Conservation (phyloP, 805 yeast genomes). For the Wickerhamomyces chambardii region DNA sequence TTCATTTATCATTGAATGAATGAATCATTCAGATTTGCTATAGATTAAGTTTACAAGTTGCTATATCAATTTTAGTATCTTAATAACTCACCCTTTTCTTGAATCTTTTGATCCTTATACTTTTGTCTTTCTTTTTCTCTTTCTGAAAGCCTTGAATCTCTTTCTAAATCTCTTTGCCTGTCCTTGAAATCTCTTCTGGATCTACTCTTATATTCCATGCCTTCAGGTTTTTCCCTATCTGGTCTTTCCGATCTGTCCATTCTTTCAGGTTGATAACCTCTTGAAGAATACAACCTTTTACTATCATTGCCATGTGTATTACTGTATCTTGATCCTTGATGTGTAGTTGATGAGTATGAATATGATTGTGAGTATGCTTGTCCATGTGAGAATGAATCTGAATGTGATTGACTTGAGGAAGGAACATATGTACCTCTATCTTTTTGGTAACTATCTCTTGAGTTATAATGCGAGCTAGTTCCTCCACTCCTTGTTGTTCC, state of each 20-base stretch:
- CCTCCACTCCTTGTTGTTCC: conserved; percentile 8
- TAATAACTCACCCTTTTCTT: conserved; percentile 1
- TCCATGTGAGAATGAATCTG: neutral
- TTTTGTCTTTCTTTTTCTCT: conserved; percentile 12
- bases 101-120: conserved; percentile 5
- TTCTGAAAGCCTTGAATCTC: conserved; percentile 11
- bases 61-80: neutral
- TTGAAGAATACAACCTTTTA: neutral
- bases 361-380: neutral
- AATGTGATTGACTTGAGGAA: neutral
- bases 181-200: conserved; percentile 13
- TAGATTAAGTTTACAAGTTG: no score
- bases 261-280: neutral
- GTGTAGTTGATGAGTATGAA: no score
- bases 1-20: no score
- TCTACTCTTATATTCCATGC: conserved; percentile 15
- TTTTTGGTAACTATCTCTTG: conserved; percentile 9
- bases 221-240: conserved; percentile 1
- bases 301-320: neutral
- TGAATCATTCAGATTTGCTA: no score
- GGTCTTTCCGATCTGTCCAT: neutral
- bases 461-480: conserved; percentile 7
- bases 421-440: conserved; percentile 6
- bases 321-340: neutral
- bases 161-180: conserved; percentile 15